phyloP scores from a whole-genome alignment of 2,329 filamentous ascomycete genomes.

The Fusarium nelsonii region DNA sequence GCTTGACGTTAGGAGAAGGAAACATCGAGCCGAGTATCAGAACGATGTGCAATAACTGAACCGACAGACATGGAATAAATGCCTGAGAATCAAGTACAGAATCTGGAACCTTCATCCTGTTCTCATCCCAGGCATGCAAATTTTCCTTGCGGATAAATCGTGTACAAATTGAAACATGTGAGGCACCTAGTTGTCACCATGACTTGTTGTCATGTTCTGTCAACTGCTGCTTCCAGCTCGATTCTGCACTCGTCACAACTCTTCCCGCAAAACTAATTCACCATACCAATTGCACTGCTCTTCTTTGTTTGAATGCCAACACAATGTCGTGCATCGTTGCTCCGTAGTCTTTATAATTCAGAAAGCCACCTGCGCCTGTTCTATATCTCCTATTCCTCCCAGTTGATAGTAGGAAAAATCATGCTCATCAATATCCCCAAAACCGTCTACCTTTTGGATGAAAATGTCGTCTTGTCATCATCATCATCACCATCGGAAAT shows the following conservation, averaged over 20 bases:
- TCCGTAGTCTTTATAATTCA: constrained; percentile 31
- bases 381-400: constrained; percentile 21
- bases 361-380: constrained; percentile 40
- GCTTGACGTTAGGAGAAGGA: constrained; percentile 26
- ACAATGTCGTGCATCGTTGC: constrained; percentile 21
- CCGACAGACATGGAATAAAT: constrained; percentile 23
- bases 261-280: constrained; percentile 20
- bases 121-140: constrained; percentile 31
- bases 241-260: constrained; percentile 22
- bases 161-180: constrained; percentile 7
- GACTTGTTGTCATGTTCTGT: constrained; percentile 12
- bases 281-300: constrained; percentile 21
- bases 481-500: constrained; percentile 39
- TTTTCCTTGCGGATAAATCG: constrained; percentile 2
- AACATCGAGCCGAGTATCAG: constrained; percentile 29
- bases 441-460: constrained; percentile 38
- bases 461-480: constrained; percentile 45
- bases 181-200: constrained; percentile 3
- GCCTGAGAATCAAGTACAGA: constrained; percentile 41
- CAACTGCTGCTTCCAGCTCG: constrained; percentile 29
- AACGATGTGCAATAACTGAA: constrained; percentile 31
- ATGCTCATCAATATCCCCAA: constrained; percentile 31
- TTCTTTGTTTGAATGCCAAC: constrained; percentile 19
- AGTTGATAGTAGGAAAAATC: constrained; percentile 22
- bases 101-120: constrained; percentile 15